phyloP scores from a whole-genome alignment of 23 red algal genomes.

The Gracilaria gracilis region DNA sequence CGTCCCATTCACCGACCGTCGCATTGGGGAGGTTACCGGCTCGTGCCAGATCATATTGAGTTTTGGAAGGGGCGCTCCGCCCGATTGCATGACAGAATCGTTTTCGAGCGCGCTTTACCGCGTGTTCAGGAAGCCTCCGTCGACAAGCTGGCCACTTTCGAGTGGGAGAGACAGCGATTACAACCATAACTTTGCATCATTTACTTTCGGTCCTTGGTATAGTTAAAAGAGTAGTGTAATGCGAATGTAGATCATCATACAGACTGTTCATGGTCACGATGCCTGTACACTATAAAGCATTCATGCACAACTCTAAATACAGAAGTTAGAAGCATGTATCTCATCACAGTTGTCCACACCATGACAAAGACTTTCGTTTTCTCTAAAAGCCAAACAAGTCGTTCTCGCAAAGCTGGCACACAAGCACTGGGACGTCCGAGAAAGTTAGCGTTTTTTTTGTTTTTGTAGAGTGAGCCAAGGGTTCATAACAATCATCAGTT shows the following conservation, averaged over 20 bases:
- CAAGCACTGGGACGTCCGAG: conserved; percentile 14
- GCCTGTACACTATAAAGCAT: conserved; percentile 24
- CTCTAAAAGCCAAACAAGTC: not conserved
- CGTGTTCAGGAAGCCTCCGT: not conserved
- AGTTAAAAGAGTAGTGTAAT: conserved; percentile 14
- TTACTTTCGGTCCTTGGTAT: not conserved
- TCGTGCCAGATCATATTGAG: conserved; percentile 76
- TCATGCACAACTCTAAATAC: conserved; percentile 2
- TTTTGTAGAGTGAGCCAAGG: not conserved
- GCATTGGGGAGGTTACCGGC: conserved; percentile 88
- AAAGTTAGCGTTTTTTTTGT: not conserved
- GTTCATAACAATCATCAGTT: not conserved
- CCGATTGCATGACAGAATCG: conserved; percentile 88
- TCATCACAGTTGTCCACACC: not conserved
- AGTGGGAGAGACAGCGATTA: conserved; percentile 31
- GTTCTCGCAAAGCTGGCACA: not conserved
- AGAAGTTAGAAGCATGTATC: not conserved
- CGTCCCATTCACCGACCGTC: conserved; percentile 70
- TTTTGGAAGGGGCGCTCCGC: conserved; percentile 95
- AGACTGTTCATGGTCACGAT: not conserved
- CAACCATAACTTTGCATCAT: conserved; percentile 49
- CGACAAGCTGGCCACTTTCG: not conserved
- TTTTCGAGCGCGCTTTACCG: conserved; percentile 35
- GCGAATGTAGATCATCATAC: conserved; percentile 10
- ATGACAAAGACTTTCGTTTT: not conserved